These are phyloP conservation scores for Stylosanthes scabra DNA, from an alignment of 331 rosid genomes.

Conservation along the genomic window DNA sequence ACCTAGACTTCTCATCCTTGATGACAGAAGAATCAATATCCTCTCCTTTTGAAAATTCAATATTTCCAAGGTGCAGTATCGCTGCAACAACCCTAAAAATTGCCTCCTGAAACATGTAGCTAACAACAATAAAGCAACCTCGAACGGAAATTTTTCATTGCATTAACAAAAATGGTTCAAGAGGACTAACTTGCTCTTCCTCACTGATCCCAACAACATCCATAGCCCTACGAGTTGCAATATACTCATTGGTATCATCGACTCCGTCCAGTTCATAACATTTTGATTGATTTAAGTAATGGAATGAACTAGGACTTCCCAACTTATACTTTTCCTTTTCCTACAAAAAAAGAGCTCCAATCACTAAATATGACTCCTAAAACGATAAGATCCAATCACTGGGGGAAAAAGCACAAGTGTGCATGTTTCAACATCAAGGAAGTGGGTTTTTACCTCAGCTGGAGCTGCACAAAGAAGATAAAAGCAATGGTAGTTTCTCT, in stretches of 20 bases:
- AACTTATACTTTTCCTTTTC: constrained; percentile 81
- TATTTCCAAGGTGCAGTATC: constrained; percentile 90
- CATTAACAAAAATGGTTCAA: constrained; percentile 3
- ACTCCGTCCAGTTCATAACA: constrained; percentile 88
- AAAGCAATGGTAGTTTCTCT: constrained; percentile 97
- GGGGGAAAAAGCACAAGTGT: too few species aligned
- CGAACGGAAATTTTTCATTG: constrained; percentile 31
- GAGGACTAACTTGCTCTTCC: constrained; percentile 79
- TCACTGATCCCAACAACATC: constrained; percentile 97
- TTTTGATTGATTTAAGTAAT: constrained; percentile 90
- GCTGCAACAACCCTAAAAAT: constrained; percentile 96
- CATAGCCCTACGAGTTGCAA: constrained; percentile 97
- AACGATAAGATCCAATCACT: too few species aligned
- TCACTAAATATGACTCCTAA: too few species aligned
- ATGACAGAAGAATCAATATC: constrained; percentile 92
- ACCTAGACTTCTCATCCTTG: constrained; percentile 88
- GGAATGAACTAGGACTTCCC: constrained; percentile 81
- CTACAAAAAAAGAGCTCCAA: constrained; percentile 50
- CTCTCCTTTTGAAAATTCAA: constrained; percentile 93
- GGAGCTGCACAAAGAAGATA: constrained; percentile 98
- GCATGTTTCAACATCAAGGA: constrained; percentile 31
- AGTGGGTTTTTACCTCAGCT: constrained; percentile 69
- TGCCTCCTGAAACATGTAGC: constrained; percentile 68
- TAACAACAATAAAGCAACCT: constrained; percentile 44
- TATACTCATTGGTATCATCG: constrained; percentile 87